phyloP scores from a whole-genome alignment of 2,329 filamentous ascomycete genomes.

The Epichloe elymi region DNA sequence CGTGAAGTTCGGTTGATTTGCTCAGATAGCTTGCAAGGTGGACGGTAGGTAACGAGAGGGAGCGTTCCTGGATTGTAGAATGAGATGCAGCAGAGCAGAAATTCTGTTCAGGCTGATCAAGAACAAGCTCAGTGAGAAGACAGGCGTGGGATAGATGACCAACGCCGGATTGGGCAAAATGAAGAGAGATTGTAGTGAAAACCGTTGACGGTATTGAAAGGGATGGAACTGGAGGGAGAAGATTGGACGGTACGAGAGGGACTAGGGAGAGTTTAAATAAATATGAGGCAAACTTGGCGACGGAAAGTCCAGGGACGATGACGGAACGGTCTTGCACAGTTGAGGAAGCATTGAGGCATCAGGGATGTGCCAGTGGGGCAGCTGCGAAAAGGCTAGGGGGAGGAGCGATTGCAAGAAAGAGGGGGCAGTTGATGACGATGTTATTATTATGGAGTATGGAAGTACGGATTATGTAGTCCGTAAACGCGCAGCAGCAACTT shows the following conservation, averaged over 20 bases:
- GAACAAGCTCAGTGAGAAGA: not conserved
- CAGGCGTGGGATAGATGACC: not conserved
- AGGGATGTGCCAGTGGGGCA: not conserved
- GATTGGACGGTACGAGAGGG: not conserved
- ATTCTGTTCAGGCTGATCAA: no score
- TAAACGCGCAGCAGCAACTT: no score
- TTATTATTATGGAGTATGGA: not conserved
- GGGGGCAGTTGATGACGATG: conserved; percentile 1
- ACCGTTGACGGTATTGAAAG: not conserved
- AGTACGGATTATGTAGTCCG: not conserved
- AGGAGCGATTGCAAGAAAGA: not conserved
- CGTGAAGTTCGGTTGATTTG: conserved; percentile 11
- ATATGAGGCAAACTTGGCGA: not conserved
- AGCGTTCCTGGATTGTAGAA: not conserved
- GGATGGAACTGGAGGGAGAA: not conserved
- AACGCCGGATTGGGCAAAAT: not conserved
- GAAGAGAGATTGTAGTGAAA: no score
- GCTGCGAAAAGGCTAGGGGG: not conserved
- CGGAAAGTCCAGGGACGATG: conserved; percentile 1
- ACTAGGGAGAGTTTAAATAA: conserved; percentile 1
- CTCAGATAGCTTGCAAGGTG: not conserved
- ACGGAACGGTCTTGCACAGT: conserved; percentile 1
- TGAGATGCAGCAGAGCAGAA: no score
- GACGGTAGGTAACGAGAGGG: not conserved
- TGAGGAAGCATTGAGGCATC: not conserved